Evolutionary conservation across 2,329 filamentous ascomycete genomes (phyloP).

Genomic region (Diaporthe aspalathi): DNA sequence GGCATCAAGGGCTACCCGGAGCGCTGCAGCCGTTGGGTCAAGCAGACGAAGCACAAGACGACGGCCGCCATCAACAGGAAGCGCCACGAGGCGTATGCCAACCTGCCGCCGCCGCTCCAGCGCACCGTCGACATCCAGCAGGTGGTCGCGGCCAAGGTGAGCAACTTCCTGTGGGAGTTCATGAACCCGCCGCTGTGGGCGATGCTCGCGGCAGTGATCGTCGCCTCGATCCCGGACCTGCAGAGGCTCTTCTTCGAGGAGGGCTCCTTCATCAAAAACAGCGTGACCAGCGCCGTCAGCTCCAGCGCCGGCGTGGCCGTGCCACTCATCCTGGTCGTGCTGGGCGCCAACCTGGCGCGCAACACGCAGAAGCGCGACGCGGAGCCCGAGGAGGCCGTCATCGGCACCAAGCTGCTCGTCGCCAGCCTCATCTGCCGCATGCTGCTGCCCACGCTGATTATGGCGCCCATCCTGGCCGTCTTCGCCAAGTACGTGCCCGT

Average conservation of each 20-base stretch:
- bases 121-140: constrained; percentile 46
- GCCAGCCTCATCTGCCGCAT: constrained; percentile 90
- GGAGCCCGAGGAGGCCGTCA: constrained; percentile 76
- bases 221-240: constrained; percentile 86
- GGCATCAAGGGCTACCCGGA: constrained; percentile 56
- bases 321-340: constrained; percentile 92
- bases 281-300: constrained; percentile 85
- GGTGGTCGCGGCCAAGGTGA: constrained; percentile 57
- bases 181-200: constrained; percentile 99
- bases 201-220: constrained; percentile 90
- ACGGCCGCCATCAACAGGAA: constrained; percentile 35
- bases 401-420: constrained; percentile 81
- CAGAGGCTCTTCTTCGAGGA: constrained; percentile 89
- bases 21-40: constrained; percentile 50
- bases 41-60: constrained; percentile 43
- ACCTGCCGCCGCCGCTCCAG: constrained; percentile 58
- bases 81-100: constrained; percentile 46
- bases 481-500: constrained; percentile 91
- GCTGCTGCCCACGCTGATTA: constrained; percentile 89
- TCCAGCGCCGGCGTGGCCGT: constrained; percentile 93
- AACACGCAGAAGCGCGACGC: constrained; percentile 82
- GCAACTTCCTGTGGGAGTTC: constrained; percentile 83
- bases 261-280: constrained; percentile 91
- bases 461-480: constrained; percentile 89
- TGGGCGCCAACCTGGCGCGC: constrained; percentile 92